A percentile compares a stretch with the other conserved stretches of the same genome.
phyloP scores from a whole-genome alignment of 768 basidiomycete genomes.

The Lyophyllum decastes region DNA sequence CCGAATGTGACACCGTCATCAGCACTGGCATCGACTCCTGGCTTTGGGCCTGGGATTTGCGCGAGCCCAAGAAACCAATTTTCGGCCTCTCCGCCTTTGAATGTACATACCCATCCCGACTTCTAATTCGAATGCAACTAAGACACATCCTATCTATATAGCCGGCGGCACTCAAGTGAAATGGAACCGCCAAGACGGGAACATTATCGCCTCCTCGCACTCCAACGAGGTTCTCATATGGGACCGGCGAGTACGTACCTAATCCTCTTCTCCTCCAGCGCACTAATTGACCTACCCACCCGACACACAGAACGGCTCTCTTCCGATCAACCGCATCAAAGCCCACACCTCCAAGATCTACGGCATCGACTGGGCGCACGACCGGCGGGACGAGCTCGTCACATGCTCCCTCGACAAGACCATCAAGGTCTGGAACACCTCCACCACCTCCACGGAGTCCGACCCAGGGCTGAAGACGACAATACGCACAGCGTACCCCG shows the following conservation, averaged over 20 bases:
- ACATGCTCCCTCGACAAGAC: constrained; percentile 95
- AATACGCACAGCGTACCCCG: constrained; percentile 82
- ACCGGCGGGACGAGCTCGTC: constrained; percentile 72
- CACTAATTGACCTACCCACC: background rate
- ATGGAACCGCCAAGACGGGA: constrained; percentile 88
- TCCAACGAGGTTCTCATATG: constrained; percentile 86
- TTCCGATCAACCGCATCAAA: constrained; percentile 71
- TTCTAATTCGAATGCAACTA: background rate
- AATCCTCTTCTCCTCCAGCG: background rate
- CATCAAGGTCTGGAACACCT: constrained; percentile 82
- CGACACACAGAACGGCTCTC: constrained; percentile 74
- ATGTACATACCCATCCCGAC: constrained; percentile 20
- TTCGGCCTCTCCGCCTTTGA: constrained; percentile 65
- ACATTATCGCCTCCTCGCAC: constrained; percentile 90
- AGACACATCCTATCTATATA: constrained; percentile 29
- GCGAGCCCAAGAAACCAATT: constrained; percentile 67
- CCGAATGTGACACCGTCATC: constrained; percentile 80
- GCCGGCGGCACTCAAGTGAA: constrained; percentile 94
- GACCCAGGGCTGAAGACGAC: constrained; percentile 41
- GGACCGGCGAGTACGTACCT: constrained; percentile 86
- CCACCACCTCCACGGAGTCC: background rate
- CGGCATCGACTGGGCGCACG: constrained; percentile 95
- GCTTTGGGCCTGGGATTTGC: constrained; percentile 93
- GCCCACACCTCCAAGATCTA: constrained; percentile 95
- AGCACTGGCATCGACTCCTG: constrained; percentile 94